phyloP scores from a whole-genome alignment of 371 early-diverging fungal genomes.

The Saksenaea oblongispora region DNA sequence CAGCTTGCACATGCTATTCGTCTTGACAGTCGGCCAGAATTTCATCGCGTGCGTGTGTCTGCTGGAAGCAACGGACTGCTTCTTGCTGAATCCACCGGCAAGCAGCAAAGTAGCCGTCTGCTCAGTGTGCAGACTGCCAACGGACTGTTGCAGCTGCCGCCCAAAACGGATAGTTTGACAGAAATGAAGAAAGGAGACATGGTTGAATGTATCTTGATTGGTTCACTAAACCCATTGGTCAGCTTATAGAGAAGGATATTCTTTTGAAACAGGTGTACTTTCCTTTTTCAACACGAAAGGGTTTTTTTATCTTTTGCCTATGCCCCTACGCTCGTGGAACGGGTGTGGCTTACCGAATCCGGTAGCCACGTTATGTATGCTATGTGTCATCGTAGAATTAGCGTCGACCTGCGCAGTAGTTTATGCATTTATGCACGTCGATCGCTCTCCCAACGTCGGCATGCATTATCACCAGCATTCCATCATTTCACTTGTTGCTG shows the following conservation, averaged over 20 bases:
- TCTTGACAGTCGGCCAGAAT: constrained; percentile 88
- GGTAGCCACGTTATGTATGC: too few relatives aligned
- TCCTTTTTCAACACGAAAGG: too few relatives aligned
- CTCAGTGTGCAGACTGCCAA: constrained; percentile 80
- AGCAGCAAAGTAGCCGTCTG: constrained; percentile 83
- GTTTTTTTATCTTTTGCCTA: too few relatives aligned
- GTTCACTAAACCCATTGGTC: constrained; percentile 10
- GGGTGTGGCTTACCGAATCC: too few relatives aligned
- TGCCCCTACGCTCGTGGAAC: too few relatives aligned
- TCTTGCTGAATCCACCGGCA: constrained; percentile 69
- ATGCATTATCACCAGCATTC: too few relatives aligned
- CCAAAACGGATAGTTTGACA: constrained; percentile 26
- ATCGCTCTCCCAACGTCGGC: too few relatives aligned
- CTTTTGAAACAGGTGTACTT: too few relatives aligned
- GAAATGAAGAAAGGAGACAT: constrained; percentile 21
- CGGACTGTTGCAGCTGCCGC: constrained; percentile 72
- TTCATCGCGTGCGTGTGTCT: constrained; percentile 66
- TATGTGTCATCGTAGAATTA: too few relatives aligned
- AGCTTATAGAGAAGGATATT: background rate
- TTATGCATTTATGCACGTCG: too few relatives aligned
- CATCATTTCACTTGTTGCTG: too few relatives aligned
- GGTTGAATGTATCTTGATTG: constrained; percentile 40
- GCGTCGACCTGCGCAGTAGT: too few relatives aligned
- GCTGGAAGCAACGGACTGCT: constrained; percentile 26
- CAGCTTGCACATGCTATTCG: constrained; percentile 52